Conservation (phyloP, 345 rosid species). For the Eucalyptus pauciflora region DNA sequence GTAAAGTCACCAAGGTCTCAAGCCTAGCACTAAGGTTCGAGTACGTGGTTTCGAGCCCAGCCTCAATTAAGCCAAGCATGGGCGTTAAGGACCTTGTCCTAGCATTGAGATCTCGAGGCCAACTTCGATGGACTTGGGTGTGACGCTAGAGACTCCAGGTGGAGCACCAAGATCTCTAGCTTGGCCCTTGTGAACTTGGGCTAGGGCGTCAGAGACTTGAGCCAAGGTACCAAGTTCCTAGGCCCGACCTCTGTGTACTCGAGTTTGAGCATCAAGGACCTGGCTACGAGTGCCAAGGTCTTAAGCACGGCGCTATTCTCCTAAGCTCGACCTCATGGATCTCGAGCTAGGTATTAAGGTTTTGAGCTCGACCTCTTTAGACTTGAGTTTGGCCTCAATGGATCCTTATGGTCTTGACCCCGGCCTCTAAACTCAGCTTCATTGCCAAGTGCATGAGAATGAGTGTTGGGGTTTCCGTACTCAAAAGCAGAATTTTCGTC, state of each 20-base stretch:
- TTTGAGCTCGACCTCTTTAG: fast-evolving
- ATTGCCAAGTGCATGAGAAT: neutral
- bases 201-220: too few species aligned
- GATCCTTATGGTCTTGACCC: fast-evolving
- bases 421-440: neutral
- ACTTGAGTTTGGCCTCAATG: neutral
- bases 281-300: too few species aligned
- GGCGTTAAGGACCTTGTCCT: neutral
- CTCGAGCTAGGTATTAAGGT: neutral
- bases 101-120: neutral
- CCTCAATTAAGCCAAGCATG: fast-evolving
- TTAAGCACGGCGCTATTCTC: too few species aligned
- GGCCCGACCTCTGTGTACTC: fast-evolving
- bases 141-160: fast-evolving
- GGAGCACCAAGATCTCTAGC: neutral
- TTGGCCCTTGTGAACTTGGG: too few species aligned
- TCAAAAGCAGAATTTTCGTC: fast-evolving
- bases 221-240: too few species aligned
- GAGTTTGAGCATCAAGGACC: too few species aligned
- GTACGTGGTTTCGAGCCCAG: neutral
- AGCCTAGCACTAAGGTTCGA: too few species aligned
- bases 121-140: neutral
- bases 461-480: neutral
- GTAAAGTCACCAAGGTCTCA: too few species aligned
- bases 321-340: too few species aligned